Conservation (phyloP, 2,329 filamentous ascomycete species). For the Aspergillus japonicus region DNA sequence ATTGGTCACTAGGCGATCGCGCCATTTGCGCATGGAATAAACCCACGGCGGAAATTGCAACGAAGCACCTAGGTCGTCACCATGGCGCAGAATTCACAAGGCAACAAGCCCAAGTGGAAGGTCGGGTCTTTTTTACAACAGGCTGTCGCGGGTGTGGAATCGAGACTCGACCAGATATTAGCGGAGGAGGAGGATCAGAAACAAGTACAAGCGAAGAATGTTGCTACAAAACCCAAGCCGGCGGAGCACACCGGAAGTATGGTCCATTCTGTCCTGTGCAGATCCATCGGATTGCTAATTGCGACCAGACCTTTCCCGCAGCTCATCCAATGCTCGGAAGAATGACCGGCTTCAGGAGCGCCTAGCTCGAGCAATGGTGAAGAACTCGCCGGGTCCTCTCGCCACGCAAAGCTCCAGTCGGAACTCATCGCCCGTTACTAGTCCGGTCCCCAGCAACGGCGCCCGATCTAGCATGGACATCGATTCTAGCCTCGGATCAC, state of each 20-base stretch:
- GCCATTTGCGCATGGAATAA: not conserved
- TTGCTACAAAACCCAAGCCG: constrained; percentile 35
- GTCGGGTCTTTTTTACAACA: constrained; percentile 71
- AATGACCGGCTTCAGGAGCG: constrained; percentile 88
- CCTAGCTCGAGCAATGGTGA: constrained; percentile 81
- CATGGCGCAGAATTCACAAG: constrained; percentile 39
- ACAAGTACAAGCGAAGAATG: constrained; percentile 22
- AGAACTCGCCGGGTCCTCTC: constrained; percentile 52
- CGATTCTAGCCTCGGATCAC: constrained; percentile 26
- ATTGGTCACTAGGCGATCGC: not conserved
- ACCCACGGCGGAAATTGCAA: not conserved
- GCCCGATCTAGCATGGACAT: constrained; percentile 40
- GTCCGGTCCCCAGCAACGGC: constrained; percentile 47
- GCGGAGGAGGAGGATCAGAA: constrained; percentile 63
- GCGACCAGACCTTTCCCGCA: constrained; percentile 56
- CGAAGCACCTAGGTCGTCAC: constrained; percentile 1
- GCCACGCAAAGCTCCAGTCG: constrained; percentile 50
- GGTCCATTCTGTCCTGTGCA: constrained; percentile 8
- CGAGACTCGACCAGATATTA: constrained; percentile 85
- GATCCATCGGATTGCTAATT: constrained; percentile 24
- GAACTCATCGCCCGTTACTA: constrained; percentile 54
- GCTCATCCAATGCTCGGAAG: constrained; percentile 62
- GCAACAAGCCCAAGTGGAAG: constrained; percentile 66
- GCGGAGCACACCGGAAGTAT: constrained; percentile 39
- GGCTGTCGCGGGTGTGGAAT: constrained; percentile 91